These are phyloP conservation scores for Blastocystis sp. DNA, from an alignment of 352 stramenopile genomes.

Conservation along the genomic window DNA sequence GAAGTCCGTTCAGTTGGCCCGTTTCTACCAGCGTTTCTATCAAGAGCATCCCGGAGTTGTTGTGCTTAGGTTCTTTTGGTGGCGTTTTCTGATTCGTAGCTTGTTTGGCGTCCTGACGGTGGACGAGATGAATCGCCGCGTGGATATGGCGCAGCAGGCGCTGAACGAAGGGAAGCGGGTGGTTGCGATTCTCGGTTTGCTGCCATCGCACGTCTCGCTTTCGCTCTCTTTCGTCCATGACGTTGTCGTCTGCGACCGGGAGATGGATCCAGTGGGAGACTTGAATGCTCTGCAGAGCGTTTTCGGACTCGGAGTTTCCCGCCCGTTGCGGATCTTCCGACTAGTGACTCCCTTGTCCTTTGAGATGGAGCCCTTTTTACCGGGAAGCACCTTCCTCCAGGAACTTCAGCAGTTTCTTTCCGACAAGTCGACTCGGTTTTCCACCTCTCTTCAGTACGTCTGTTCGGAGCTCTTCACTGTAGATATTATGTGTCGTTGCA, in stretches of 20 bases:
- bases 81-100: not conserved
- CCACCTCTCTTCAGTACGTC: not conserved
- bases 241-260: not conserved
- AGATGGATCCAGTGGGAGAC: not conserved
- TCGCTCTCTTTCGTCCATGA: not conserved
- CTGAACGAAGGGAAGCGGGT: not conserved
- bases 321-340: not conserved
- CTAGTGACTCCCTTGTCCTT: not conserved
- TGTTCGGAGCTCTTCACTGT: not conserved
- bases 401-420: not conserved
- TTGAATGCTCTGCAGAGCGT: not conserved
- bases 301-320: not conserved
- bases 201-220: not conserved
- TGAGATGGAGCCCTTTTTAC: not conserved
- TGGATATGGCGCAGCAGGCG: not conserved
- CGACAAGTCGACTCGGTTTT: not conserved
- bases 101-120: slow-evolving; percentile 30
- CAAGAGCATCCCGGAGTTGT: not conserved
- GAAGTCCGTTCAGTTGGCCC: not conserved
- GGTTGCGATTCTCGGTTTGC: not conserved
- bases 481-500: not conserved
- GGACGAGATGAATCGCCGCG: not conserved
- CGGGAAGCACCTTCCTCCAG: not conserved
- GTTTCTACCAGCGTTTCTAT: not conserved
- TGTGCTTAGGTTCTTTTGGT: not conserved